Conservation (phyloP, 805 yeast species). For the Yarrowia sp. region DNA sequence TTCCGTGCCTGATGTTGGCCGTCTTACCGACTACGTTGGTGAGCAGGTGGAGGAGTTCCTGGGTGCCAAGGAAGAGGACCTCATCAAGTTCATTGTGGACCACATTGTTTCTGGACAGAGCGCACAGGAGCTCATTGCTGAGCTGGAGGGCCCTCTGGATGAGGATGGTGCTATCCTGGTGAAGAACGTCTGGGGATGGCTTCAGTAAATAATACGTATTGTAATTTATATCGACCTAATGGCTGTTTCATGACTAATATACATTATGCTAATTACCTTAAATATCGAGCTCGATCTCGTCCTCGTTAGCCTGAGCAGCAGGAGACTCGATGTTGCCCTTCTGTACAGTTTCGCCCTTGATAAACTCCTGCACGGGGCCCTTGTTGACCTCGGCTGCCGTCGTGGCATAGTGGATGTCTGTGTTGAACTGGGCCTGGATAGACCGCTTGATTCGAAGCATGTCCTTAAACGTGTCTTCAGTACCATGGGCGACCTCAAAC, state of each 20-base stretch:
- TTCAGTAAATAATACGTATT: conserved; percentile 27
- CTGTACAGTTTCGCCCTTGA: conserved; percentile 14
- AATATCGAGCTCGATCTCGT: conserved; percentile 20
- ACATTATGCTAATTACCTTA: neutral
- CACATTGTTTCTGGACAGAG: conserved; percentile 34
- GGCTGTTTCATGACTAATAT: neutral
- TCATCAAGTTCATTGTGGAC: conserved; percentile 36
- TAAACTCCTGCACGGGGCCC: conserved; percentile 11
- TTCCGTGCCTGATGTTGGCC: conserved; percentile 12
- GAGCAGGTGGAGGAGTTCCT: conserved; percentile 36
- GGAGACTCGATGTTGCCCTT: conserved; percentile 3
- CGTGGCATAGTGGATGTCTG: conserved; percentile 29
- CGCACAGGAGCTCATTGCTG: conserved; percentile 34
- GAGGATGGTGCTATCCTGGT: conserved; percentile 44
- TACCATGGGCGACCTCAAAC: conserved; percentile 72
- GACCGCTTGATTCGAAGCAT: conserved; percentile 63
- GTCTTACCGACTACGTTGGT: conserved; percentile 8
- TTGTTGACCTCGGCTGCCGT: neutral
- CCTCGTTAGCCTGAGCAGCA: conserved; percentile 17
- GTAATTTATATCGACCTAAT: neutral
- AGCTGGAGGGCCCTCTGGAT: conserved; percentile 42
- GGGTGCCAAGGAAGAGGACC: conserved; percentile 39
- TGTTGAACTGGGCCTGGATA: conserved; percentile 36
- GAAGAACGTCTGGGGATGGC: conserved; percentile 33
- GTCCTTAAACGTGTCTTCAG: conserved; percentile 66